Base-by-base conservation (phyloP, 192 early-diverging fungal genomes). In the Coemansia sp. region DNA sequence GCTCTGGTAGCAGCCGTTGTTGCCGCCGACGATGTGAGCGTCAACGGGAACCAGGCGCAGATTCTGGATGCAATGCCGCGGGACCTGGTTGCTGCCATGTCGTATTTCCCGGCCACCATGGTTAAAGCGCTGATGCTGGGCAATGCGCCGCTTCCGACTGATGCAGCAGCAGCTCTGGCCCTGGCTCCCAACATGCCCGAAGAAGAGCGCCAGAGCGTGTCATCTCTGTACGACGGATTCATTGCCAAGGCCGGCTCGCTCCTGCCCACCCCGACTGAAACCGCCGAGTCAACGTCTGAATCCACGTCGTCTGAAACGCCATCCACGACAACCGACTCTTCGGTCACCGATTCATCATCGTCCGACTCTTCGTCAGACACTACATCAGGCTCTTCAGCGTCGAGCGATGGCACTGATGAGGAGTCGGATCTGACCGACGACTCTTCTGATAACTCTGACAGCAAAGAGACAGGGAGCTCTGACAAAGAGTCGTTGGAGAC, bases 141-240 rank as follows among this genome's bases (percentile, higher is more conserved):
- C 23, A 26, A 53, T 14, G 51, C 21, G 21, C 22, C 51, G 21
- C 21, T 53, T 2, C 51, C 51, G 12, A 53, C 51, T 10, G 26
- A 53, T 26, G 51, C 51, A 6, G 51, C 51, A 10, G 51, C 21
- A 9, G 20, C 21, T 19, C 40, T 55, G 26, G 53, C 25, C n/a
- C 9, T 55, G 53, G 53, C 53, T 8, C 34, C 53, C 53, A n/a
- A 31, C 53, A 55, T 55, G 53, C 53, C 53, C 15, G 53, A 55
- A 4, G 53, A 55, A 15, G 53, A 55, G 17, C 25, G 31, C 26
- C 14, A 15, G 21, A 55, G 5, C 20, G 26, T 55, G 5, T 55
- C 53, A 7, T 23, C 53, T 5, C 17, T 55, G n/a, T 55, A 55
- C 53, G 53, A 28, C 14, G 26, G 19, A 12, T 55, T 55, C 34